Evolutionary conservation across 768 basidiomycete species (phyloP).

Genomic region (Suillus paluster): DNA sequence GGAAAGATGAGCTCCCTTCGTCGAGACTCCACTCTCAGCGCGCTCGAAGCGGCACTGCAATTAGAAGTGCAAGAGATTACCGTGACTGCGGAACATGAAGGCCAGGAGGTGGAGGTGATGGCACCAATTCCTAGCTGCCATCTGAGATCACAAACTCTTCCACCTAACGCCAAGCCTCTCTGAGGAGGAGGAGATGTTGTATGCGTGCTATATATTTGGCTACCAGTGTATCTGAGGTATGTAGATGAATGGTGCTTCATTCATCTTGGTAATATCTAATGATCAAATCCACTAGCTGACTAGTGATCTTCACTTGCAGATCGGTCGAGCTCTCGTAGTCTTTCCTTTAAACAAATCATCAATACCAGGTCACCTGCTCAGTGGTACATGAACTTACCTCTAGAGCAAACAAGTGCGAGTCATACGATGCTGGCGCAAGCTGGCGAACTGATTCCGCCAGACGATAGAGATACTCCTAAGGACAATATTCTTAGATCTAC

Average conservation of each 20-base stretch:
- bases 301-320: not conserved
- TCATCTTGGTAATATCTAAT: too few species aligned
- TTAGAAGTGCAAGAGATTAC: too few species aligned
- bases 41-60: not conserved
- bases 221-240: not conserved
- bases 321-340: not conserved
- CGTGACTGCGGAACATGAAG: too few species aligned
- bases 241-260: not conserved
- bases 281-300: not conserved
- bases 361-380: not conserved
- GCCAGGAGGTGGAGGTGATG: not conserved
- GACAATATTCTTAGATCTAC: not conserved
- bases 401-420: slow-evolving; percentile 76
- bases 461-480: slow-evolving; percentile 84
- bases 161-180: too few species aligned
- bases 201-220: not conserved
- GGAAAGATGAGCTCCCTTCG: not conserved
- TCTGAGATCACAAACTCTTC: not conserved
- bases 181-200: too few species aligned
- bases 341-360: not conserved
- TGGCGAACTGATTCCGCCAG: slow-evolving; percentile 74
- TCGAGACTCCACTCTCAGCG: not conserved
- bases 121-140: not conserved
- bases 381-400: slow-evolving; percentile 52
- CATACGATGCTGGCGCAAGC: slow-evolving; percentile 74